Evolutionary conservation across 495 filamentous ascomycete genomes (phyloP).

Genomic region (Cairneyella variabilis): DNA sequence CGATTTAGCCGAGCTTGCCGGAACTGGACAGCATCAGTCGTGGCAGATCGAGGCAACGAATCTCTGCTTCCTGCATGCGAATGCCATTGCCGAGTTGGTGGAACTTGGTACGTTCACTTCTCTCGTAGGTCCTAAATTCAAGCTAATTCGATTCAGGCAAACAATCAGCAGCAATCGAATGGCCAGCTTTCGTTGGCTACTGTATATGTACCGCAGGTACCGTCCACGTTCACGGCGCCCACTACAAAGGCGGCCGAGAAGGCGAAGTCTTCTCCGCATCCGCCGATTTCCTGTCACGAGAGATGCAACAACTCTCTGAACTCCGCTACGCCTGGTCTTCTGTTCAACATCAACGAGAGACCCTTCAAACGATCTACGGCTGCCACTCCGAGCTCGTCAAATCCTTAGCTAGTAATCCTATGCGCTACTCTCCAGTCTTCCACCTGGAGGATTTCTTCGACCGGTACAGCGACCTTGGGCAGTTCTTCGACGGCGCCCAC

Average conservation of each 20-base stretch:
- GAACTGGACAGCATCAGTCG: constrained; percentile 77
- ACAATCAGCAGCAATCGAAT: constrained; percentile 62
- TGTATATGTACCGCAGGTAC: constrained; percentile 80
- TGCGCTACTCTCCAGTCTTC: constrained; percentile 72
- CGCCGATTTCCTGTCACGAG: constrained; percentile 67
- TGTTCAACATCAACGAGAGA: constrained; percentile 74
- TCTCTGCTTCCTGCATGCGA: constrained; percentile 81
- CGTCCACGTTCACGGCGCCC: constrained; percentile 78
- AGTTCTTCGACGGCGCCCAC: constrained; percentile 47
- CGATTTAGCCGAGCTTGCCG: constrained; percentile 71
- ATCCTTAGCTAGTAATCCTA: constrained; percentile 57
- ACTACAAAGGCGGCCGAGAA: constrained; percentile 55
- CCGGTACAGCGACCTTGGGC: constrained; percentile 55
- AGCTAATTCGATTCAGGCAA: constrained; percentile 15
- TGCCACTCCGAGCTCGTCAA: constrained; percentile 73
- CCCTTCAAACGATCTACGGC: constrained; percentile 66
- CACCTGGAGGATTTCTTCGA: constrained; percentile 86
- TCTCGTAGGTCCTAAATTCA: constrained; percentile 26
- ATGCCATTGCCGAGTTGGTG: constrained; percentile 79
- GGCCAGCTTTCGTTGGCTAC: constrained; percentile 79
- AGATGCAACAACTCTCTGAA: constrained; percentile 74
- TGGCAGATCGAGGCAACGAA: constrained; percentile 90
- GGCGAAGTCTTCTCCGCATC: constrained; percentile 64
- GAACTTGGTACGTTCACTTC: constrained; percentile 52
- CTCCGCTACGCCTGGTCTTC: constrained; percentile 70